phyloP scores from a whole-genome alignment of 2,329 filamentous ascomycete genomes.

The Fusarium udum region DNA sequence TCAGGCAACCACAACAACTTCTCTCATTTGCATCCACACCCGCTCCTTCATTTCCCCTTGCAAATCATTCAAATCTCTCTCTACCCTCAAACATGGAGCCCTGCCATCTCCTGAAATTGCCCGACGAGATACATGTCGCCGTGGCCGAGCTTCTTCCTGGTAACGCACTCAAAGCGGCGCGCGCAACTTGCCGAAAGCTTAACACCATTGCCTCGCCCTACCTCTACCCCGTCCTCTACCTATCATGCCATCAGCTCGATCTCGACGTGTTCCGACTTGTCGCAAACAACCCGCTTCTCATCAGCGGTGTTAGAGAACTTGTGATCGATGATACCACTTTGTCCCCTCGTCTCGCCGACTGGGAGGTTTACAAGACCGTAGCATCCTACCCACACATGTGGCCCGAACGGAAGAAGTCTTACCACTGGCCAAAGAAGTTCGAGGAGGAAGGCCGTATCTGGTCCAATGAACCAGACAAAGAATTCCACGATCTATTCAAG shows the following conservation, averaged over 20 bases:
- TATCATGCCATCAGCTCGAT: neutral
- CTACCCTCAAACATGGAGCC: fast-evolving
- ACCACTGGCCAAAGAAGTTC: fast-evolving
- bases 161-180: neutral
- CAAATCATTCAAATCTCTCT: neutral
- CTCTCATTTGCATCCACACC: neutral
- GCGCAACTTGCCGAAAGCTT: fast-evolving
- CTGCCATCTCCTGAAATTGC: fast-evolving
- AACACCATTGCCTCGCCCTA: fast-evolving
- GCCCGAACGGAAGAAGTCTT: fast-evolving
- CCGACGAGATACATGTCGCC: fast-evolving
- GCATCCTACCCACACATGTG: fast-evolving
- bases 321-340: neutral
- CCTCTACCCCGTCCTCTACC: neutral
- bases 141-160: neutral
- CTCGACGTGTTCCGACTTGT: neutral
- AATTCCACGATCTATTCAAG: fast-evolving
- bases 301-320: neutral
- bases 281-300: fast-evolving
- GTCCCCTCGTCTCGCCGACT: neutral
- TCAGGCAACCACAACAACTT: neutral
- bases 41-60: neutral
- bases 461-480: neutral
- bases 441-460: fast-evolving
- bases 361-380: neutral